These are phyloP conservation scores for Pleurotus eryngii DNA, from an alignment of 768 basidiomycete species.

Conservation along the genomic window DNA sequence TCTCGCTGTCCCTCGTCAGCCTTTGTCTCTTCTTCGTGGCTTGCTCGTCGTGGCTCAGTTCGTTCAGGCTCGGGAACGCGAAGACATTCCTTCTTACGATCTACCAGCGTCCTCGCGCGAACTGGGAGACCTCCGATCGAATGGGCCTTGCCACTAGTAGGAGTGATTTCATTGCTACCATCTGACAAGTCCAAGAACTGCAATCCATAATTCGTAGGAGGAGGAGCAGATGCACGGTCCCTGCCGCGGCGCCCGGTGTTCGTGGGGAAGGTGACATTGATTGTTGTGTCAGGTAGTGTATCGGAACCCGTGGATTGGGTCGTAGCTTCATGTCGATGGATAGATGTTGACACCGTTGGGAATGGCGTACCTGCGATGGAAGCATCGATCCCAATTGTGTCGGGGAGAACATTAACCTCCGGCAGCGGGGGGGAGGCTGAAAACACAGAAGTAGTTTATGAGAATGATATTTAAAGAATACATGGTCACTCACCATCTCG, in stretches of 20 bases:
- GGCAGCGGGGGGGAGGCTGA: not conserved
- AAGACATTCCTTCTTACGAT: not conserved
- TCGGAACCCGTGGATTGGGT: not conserved
- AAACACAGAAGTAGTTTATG: not conserved
- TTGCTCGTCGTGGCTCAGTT: not conserved
- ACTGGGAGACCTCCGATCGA: not conserved
- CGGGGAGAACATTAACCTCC: not conserved
- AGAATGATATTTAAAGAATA: not conserved
- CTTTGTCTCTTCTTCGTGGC: not conserved
- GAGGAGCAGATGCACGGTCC: conserved; percentile 4
- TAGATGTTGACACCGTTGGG: not conserved
- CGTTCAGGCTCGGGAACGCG: not conserved
- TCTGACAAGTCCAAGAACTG: conserved; percentile 6
- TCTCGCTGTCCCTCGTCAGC: not conserved
- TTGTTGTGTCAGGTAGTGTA: not conserved
- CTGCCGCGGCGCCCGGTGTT: not conserved
- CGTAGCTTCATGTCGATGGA: not conserved
- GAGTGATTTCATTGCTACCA: not conserved
- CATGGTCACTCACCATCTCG: not conserved
- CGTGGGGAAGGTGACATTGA: not conserved
- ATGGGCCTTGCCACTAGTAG: not conserved
- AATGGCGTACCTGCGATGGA: not conserved
- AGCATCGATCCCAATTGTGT: not conserved
- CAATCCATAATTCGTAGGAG: not conserved
- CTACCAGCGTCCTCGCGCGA: not conserved